Percentiles rank a stretch among this genome's conserved stretches.
Conservation (phyloP, 768 basidiomycete species). For the Candolleomyces efflorescens region DNA sequence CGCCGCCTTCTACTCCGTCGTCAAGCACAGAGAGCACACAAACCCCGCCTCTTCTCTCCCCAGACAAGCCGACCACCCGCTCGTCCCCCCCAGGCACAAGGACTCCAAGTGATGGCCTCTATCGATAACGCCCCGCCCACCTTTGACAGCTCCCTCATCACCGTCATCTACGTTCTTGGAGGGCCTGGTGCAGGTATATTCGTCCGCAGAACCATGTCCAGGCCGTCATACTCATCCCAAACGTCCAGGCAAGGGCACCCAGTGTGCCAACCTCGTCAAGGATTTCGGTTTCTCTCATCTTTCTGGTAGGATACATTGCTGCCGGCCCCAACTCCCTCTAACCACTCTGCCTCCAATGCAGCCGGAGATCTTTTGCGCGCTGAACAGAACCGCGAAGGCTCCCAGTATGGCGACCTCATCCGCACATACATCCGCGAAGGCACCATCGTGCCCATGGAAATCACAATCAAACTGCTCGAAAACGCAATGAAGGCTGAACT, state of each 20-base stretch:
- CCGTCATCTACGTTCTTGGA: slow-evolving; percentile 92
- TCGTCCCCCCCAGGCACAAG: slow-evolving; percentile 56
- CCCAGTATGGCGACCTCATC: slow-evolving; percentile 80
- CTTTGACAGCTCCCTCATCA: slow-evolving; percentile 72
- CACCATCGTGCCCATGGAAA: slow-evolving; percentile 92
- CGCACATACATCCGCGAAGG: slow-evolving; percentile 87
- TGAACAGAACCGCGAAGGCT: slow-evolving; percentile 85
- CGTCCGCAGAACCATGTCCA: neutral
- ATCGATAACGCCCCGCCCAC: slow-evolving; percentile 39
- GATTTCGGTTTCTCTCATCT: slow-evolving; percentile 91
- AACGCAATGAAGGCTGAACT: slow-evolving; percentile 80
- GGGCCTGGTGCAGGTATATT: slow-evolving; percentile 88
- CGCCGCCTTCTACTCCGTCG: slow-evolving; percentile 50
- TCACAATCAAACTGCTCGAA: slow-evolving; percentile 93
- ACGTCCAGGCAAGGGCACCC: slow-evolving; percentile 86
- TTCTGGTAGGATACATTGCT: slow-evolving; percentile 57
- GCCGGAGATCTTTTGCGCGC: slow-evolving; percentile 98
- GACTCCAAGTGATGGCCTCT: slow-evolving; percentile 27
- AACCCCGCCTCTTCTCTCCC: slow-evolving; percentile 59
- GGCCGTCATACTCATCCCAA: slow-evolving; percentile 3
- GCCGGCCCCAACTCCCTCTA: slow-evolving; percentile 2
- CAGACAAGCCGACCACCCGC: slow-evolving; percentile 60
- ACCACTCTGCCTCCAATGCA: slow-evolving; percentile 23
- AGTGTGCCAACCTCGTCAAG: slow-evolving; percentile 79
- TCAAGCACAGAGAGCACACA: slow-evolving; percentile 52